phyloP scores from a whole-genome alignment of 495 filamentous ascomycete genomes.

The Tuber calosporum region DNA sequence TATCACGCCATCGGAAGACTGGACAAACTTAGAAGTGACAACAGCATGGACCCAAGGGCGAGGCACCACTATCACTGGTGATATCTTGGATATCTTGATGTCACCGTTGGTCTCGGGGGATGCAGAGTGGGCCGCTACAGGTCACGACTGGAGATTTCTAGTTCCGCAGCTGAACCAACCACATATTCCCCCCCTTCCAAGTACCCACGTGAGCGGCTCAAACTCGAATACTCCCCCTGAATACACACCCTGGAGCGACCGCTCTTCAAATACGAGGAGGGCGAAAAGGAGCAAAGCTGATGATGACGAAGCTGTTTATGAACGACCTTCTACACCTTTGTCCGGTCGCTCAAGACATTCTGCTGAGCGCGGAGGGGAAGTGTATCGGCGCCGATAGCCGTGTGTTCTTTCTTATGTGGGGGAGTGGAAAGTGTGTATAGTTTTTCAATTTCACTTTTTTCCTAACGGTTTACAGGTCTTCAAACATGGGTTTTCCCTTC shows the following conservation, averaged over 20 bases:
- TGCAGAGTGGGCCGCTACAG: slow-evolving; percentile 20
- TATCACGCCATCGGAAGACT: slow-evolving; percentile 17
- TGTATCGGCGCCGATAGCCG: background rate
- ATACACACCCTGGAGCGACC: slow-evolving; percentile 20
- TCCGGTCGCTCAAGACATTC: background rate
- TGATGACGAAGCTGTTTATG: slow-evolving; percentile 19
- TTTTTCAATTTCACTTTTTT: background rate
- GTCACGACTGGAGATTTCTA: slow-evolving; percentile 31
- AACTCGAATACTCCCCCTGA: slow-evolving; percentile 6
- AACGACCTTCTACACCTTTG: background rate
- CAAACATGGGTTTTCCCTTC: background rate
- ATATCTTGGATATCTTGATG: slow-evolving; percentile 24
- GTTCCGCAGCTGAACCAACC: slow-evolving; percentile 8
- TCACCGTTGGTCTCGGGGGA: slow-evolving; percentile 27
- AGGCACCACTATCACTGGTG: slow-evolving; percentile 21
- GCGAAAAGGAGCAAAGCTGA: slow-evolving; percentile 31
- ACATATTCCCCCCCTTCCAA: slow-evolving; percentile 11
- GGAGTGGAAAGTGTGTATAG: background rate
- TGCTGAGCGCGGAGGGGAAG: background rate
- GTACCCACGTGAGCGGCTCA: slow-evolving; percentile 6
- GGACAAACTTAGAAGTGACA: slow-evolving; percentile 14
- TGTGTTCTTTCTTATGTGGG: background rate
- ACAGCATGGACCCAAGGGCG: slow-evolving; percentile 25
- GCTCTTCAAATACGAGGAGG: slow-evolving; percentile 20
- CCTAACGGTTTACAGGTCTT: background rate